Conservation (phyloP, 2,329 filamentous ascomycete species). For the Ophiostoma pallidulum region DNA sequence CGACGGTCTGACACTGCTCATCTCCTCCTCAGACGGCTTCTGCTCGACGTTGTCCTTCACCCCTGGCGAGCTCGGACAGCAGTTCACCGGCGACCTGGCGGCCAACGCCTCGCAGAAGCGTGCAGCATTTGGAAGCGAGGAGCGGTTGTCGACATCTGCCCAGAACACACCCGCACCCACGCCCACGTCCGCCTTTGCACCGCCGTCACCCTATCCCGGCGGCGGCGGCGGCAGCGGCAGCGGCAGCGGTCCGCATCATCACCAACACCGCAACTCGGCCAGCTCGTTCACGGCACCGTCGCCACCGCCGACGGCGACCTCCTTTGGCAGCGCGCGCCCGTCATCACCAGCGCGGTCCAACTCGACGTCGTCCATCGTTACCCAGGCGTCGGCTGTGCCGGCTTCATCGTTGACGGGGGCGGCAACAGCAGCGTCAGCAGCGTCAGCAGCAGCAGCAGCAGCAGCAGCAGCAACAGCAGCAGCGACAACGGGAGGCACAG, state of each 20-base stretch:
- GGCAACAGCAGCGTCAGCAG: background rate
- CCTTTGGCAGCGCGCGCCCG: conserved; percentile 55
- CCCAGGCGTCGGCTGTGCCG: conserved; percentile 39
- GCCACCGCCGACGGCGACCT: conserved; percentile 42
- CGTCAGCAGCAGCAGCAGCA: background rate
- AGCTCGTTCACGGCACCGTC: conserved; percentile 51
- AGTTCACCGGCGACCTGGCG: conserved; percentile 58
- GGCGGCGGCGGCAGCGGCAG: conserved; percentile 18
- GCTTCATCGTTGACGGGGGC: conserved; percentile 22
- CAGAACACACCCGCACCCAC: conserved; percentile 64
- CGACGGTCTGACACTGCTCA: conserved; percentile 33
- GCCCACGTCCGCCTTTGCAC: conserved; percentile 53
- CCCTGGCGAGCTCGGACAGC: conserved; percentile 73
- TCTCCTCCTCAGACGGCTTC: conserved; percentile 84
- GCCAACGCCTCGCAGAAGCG: background rate
- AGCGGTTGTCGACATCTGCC: conserved; percentile 33
- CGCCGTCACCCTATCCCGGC: conserved; percentile 47
- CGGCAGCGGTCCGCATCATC: conserved; percentile 19
- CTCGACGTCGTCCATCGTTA: conserved; percentile 70
- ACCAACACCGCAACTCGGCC: conserved; percentile 49
- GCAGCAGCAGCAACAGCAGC: background rate
- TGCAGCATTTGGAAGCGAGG: conserved; percentile 15
- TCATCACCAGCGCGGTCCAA: conserved; percentile 78
- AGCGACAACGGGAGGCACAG: background rate
- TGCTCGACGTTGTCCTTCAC: conserved; percentile 85